These are phyloP conservation scores for Cladosporium sp. DNA, from an alignment of 2,329 filamentous ascomycete species.

Conservation along the genomic window DNA sequence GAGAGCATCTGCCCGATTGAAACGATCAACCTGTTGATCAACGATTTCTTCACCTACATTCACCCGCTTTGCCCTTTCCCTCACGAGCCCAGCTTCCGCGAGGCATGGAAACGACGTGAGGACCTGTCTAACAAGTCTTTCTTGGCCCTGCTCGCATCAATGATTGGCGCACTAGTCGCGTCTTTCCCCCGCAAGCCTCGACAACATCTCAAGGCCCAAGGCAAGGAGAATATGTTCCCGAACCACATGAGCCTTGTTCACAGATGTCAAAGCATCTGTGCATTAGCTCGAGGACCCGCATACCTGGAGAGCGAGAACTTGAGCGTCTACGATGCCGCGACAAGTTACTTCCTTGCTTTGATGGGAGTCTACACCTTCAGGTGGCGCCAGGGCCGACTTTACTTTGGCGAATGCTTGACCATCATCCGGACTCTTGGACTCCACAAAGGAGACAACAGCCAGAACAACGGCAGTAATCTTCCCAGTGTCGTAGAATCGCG, in stretches of 20 bases:
- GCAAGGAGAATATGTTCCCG: conserved; percentile 61
- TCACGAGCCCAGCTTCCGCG: conserved; percentile 71
- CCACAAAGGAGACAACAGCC: conserved; percentile 50
- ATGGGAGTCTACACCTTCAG: conserved; percentile 65
- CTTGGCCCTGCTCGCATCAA: conserved; percentile 66
- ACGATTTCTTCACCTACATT: conserved; percentile 81
- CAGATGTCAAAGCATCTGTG: conserved; percentile 65
- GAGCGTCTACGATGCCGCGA: conserved; percentile 61
- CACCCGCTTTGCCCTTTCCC: conserved; percentile 74
- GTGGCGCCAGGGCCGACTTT: conserved; percentile 63
- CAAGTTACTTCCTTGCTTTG: conserved; percentile 71
- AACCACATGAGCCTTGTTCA: conserved; percentile 66
- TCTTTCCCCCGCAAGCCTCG: conserved; percentile 71
- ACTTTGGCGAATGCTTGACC: conserved; percentile 67
- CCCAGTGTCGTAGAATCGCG: conserved; percentile 34
- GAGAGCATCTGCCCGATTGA: conserved; percentile 69
- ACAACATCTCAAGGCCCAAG: conserved; percentile 64
- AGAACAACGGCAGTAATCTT: conserved; percentile 29
- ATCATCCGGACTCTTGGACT: conserved; percentile 66
- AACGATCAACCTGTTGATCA: conserved; percentile 64
- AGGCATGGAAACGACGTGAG: conserved; percentile 62
- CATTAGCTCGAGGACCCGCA: conserved; percentile 60
- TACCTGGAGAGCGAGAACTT: conserved; percentile 53
- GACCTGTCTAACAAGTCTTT: conserved; percentile 65
- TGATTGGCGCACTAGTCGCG: conserved; percentile 69